phyloP scores from a whole-genome alignment of 164 flowering plant genomes.

The Piper longum region DNA sequence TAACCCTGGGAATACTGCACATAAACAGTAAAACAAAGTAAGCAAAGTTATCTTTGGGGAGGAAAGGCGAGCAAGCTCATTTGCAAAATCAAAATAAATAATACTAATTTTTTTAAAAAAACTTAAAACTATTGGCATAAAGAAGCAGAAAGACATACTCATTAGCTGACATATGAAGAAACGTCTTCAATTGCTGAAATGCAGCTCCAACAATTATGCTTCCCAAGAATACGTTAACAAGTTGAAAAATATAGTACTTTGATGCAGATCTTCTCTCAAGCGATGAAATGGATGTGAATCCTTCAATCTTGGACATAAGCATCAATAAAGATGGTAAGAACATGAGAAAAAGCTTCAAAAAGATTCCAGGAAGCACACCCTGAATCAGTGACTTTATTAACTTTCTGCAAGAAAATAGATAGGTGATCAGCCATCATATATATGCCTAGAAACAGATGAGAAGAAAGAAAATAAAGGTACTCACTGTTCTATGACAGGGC shows the following conservation, averaged over 20 bases:
- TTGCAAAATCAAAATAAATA: no score
- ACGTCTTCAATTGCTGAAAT: constrained; percentile 57
- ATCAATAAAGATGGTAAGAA: constrained; percentile 66
- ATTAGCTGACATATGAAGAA: constrained; percentile 64
- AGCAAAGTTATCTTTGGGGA: neutral
- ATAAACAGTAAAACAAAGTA: neutral
- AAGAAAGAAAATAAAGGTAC: constrained; percentile 1
- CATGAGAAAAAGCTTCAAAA: constrained; percentile 68
- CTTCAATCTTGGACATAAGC: constrained; percentile 90
- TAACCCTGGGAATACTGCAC: constrained; percentile 62
- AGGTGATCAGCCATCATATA: neutral
- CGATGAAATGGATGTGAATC: constrained; percentile 40
- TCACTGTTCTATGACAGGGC: constrained; percentile 34
- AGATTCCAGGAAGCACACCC: constrained; percentile 89
- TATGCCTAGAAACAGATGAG: neutral
- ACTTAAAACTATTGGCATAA: neutral
- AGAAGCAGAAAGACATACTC: constrained; percentile 35
- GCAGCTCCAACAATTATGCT: constrained; percentile 82
- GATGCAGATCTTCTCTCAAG: constrained; percentile 76
- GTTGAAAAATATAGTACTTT: constrained; percentile 54
- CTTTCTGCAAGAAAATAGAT: constrained; percentile 29
- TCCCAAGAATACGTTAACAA: constrained; percentile 81
- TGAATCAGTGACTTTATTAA: constrained; percentile 56
- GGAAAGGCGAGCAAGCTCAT: neutral
- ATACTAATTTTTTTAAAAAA: neutral